phyloP scores from a whole-genome alignment of 495 filamentous ascomycete genomes.

The Tirmania nivea region DNA sequence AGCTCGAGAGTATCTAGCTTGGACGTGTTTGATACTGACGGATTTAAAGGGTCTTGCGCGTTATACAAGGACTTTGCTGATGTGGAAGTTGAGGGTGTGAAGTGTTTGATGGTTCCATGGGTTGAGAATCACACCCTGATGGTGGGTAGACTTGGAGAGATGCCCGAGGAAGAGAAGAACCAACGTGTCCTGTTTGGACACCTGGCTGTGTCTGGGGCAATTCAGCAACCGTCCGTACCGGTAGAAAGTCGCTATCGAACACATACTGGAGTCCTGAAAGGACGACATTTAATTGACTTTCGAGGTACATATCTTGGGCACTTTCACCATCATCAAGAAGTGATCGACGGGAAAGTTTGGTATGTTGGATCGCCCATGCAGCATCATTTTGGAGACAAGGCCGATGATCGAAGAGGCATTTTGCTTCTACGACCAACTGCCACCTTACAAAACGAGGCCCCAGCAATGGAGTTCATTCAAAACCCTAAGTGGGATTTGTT shows the following conservation, averaged over 20 bases:
- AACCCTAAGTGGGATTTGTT: conserved; percentile 12
- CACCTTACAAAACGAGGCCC: conserved; percentile 2
- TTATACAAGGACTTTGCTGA: conserved; percentile 12
- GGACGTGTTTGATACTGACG: conserved; percentile 17
- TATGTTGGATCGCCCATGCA: conserved; percentile 6
- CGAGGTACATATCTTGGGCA: conserved; percentile 19
- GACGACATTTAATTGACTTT: conserved; percentile 6
- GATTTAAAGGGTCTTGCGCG: conserved; percentile 8
- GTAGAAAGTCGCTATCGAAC: neutral
- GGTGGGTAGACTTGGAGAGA: conserved; percentile 9
- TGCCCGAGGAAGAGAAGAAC: conserved; percentile 10
- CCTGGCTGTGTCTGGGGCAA: conserved; percentile 20
- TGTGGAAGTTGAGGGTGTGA: conserved; percentile 17
- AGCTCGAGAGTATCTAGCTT: conserved; percentile 18
- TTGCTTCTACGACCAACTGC: conserved; percentile 15
- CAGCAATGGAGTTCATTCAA: conserved; percentile 12
- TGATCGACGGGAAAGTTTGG: conserved; percentile 1
- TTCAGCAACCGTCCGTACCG: conserved; percentile 16
- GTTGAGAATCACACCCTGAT: conserved; percentile 15
- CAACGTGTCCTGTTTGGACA: conserved; percentile 19
- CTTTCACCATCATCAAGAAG: conserved; percentile 21
- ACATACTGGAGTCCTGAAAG: conserved; percentile 1
- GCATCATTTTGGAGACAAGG: conserved; percentile 19
- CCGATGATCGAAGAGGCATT: conserved; percentile 14
- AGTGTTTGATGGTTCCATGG: conserved; percentile 18